phyloP scores from a whole-genome alignment of 306 rosid genomes.

The Inga oerstediana region DNA sequence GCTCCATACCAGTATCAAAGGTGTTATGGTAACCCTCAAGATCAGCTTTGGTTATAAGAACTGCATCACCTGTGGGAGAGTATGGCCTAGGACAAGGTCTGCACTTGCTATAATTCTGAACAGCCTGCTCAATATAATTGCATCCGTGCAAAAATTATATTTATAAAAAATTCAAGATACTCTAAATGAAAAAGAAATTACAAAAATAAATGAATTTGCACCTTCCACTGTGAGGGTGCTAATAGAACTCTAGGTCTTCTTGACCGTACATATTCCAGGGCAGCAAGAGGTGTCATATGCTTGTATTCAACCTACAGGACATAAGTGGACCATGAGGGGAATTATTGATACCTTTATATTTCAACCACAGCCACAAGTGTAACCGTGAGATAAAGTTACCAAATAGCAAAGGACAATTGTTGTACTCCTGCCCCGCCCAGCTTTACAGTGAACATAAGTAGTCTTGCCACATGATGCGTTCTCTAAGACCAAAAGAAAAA shows the following conservation, averaged over 20 bases:
- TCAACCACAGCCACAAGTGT: constrained; percentile 10
- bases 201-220: constrained; percentile 28
- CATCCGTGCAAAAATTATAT: constrained; percentile 6
- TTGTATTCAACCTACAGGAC: constrained; percentile 74
- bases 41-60: constrained; percentile 86
- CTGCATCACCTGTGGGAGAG: constrained; percentile 88
- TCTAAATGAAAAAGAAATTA: background rate
- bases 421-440: constrained; percentile 97
- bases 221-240: constrained; percentile 97
- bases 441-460: constrained; percentile 98
- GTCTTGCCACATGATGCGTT: constrained; percentile 72
- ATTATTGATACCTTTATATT: constrained; percentile 3
- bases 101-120: constrained; percentile 66
- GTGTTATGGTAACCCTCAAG: constrained; percentile 86
- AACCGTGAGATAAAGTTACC: constrained; percentile 50
- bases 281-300: constrained; percentile 83
- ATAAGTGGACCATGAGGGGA: constrained; percentile 15
- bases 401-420: constrained; percentile 95
- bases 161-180: constrained; percentile 15
- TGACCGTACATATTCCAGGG: constrained; percentile 85
- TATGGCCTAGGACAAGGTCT: constrained; percentile 40
- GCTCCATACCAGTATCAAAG: constrained; percentile 53
- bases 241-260: constrained; percentile 89
- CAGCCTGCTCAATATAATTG: constrained; percentile 63
- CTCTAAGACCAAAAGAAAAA: constrained; percentile 44